Conservation (phyloP, 495 filamentous ascomycete species). For the Hamigera avellanea region DNA sequence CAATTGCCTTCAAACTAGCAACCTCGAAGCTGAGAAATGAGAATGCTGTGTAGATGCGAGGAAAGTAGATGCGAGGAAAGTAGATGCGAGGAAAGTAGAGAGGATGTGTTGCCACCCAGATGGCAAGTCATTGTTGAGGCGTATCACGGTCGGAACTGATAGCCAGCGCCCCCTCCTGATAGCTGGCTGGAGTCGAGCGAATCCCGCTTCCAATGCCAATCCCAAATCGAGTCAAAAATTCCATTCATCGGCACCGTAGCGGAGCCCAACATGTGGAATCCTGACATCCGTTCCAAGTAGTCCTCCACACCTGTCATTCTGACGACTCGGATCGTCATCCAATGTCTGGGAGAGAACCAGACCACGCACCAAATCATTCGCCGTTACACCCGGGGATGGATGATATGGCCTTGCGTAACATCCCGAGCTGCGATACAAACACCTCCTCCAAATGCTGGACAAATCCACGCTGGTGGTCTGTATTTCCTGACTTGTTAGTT, state of each 20-base stretch:
- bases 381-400: neutral
- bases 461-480: conserved; percentile 1
- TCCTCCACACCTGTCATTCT: conserved; percentile 6
- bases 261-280: neutral
- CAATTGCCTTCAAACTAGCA: no score
- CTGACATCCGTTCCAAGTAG: neutral
- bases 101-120: no score
- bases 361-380: neutral
- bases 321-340: neutral
- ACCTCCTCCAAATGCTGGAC: no score
- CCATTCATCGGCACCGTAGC: conserved; percentile 6
- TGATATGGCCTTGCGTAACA: no score
- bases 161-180: conserved; percentile 3
- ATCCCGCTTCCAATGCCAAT: conserved; percentile 5
- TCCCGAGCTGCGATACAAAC: no score
- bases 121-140: no score
- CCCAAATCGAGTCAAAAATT: conserved; percentile 22
- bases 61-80: no score
- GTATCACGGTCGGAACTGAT: no score
- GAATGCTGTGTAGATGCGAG: no score
- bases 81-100: no score
- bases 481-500: conserved; percentile 1
- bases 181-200: conserved; percentile 1
- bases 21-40: no score
- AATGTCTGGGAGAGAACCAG: neutral